Evolutionary conservation across 2,329 filamentous ascomycete species (phyloP).

Genomic region (Exophiala sp.): DNA sequence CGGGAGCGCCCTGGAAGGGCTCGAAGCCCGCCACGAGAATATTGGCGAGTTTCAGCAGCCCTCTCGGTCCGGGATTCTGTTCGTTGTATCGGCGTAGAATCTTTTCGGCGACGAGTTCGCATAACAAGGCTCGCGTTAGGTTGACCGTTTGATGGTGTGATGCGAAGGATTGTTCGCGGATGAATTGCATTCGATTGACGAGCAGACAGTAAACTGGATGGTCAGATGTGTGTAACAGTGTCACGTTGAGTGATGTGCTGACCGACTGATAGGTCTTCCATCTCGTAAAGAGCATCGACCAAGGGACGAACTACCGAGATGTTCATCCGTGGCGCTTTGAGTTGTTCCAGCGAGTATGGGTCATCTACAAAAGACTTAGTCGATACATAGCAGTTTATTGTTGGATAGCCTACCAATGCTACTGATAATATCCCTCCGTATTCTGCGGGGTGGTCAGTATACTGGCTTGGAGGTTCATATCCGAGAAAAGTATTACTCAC

Average conservation of each 20-base stretch:
- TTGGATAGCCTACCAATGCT: constrained; percentile 26
- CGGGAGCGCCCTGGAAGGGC: constrained; percentile 77
- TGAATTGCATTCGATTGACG: constrained; percentile 75
- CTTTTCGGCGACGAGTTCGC: constrained; percentile 74
- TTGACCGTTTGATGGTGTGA: constrained; percentile 78
- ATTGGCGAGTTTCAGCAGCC: constrained; percentile 70
- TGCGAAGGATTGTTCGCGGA: constrained; percentile 71
- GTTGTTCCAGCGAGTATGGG: constrained; percentile 68
- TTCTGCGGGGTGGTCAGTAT: constrained; percentile 9
- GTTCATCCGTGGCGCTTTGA: constrained; percentile 78
- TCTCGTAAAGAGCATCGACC: constrained; percentile 77
- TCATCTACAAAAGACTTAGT: constrained; percentile 46
- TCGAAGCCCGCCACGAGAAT: constrained; percentile 80
- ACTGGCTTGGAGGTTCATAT: too few species aligned
- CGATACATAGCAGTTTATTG: background rate
- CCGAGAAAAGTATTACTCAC: constrained; percentile 6
- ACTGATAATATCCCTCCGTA: constrained; percentile 32
- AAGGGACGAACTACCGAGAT: constrained; percentile 73
- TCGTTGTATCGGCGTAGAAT: constrained; percentile 76
- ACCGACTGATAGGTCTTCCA: constrained; percentile 75
- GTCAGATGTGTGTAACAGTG: constrained; percentile 9
- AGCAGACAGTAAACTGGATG: constrained; percentile 71
- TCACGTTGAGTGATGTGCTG: constrained; percentile 26
- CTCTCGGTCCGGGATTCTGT: constrained; percentile 66
- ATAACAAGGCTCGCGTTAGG: constrained; percentile 71